Percentiles rank a stretch among this genome's conserved stretches.
Evolutionary conservation across 331 rosid genomes (phyloP).

Genomic region (Telfairia occidentalis): DNA sequence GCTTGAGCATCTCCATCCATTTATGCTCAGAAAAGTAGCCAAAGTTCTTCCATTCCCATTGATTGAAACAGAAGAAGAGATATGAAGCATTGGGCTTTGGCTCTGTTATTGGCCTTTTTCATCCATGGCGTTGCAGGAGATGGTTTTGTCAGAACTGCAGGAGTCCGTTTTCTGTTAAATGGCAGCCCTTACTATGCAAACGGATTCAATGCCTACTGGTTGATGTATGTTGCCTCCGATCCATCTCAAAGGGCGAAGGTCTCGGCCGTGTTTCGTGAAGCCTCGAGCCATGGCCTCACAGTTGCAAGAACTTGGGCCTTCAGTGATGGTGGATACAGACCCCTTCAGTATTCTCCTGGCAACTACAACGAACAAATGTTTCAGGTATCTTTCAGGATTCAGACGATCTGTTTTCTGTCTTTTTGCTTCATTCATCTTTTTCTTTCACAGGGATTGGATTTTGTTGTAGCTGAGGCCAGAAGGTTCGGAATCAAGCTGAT

Average conservation of each 20-base stretch:
- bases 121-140: slow-evolving; percentile 45
- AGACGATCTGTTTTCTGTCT: not conserved
- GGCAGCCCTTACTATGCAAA: slow-evolving; percentile 75
- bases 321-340: slow-evolving; percentile 80
- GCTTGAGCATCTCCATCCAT: not conserved
- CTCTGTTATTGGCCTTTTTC: slow-evolving; percentile 33
- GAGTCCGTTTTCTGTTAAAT: slow-evolving; percentile 60
- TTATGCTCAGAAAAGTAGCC: not conserved
- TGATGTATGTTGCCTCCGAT: slow-evolving; percentile 75
- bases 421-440: not conserved
- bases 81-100: slow-evolving; percentile 45
- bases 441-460: slow-evolving; percentile 72
- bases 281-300: slow-evolving; percentile 59
- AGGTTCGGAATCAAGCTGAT: slow-evolving; percentile 70
- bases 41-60: not conserved
- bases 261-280: slow-evolving; percentile 57
- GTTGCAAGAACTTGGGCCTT: slow-evolving; percentile 99
- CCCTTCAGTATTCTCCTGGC: slow-evolving; percentile 81
- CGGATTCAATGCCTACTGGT: slow-evolving; percentile 93
- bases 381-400: slow-evolving; percentile 31
- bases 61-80: slow-evolving; percentile 15
- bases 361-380: slow-evolving; percentile 74
- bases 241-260: slow-evolving; percentile 73
- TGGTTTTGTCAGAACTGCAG: slow-evolving; percentile 61
- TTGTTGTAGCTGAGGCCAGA: slow-evolving; percentile 76